Conservation (phyloP, 768 basidiomycete species). For the Rhodotorula toruloides region DNA sequence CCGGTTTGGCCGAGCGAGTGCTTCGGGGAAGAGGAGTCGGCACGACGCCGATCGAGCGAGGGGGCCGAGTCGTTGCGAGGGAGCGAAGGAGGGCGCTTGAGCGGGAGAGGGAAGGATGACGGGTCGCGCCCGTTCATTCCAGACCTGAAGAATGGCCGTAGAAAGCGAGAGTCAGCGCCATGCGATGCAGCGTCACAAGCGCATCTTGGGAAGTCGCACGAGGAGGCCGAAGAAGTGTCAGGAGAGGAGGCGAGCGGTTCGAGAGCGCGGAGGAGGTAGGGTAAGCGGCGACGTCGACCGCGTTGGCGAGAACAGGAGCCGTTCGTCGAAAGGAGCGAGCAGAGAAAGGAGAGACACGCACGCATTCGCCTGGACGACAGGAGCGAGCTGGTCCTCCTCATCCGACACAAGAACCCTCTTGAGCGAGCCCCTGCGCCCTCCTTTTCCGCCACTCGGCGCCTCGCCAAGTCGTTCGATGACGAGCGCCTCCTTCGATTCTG, state of each 20-base stretch:
- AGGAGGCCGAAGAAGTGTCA: too few species aligned
- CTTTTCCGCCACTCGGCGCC: neutral
- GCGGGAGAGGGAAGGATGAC: neutral
- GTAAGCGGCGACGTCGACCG: too few species aligned
- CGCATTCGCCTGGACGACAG: too few species aligned
- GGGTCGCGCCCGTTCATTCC: neutral
- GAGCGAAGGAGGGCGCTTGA: neutral
- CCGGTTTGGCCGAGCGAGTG: neutral
- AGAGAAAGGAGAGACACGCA: neutral
- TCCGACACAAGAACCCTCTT: conserved; percentile 4
- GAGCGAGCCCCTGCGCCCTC: conserved; percentile 2
- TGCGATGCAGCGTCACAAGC: neutral
- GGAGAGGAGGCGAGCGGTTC: too few species aligned
- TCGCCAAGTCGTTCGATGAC: conserved; percentile 17
- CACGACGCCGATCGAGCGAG: too few species aligned
- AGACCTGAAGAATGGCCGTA: neutral
- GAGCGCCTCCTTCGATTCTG: neutral
- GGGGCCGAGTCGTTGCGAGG: too few species aligned
- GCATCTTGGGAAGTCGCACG: neutral
- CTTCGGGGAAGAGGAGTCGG: neutral
- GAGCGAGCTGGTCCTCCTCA: neutral
- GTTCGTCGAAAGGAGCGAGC: neutral
- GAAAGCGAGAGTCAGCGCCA: neutral
- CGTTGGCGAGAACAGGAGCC: neutral
- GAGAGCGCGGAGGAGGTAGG: neutral